These are phyloP conservation scores for Paxillus rubicundulus DNA, from an alignment of 768 basidiomycete species.

Conservation along the genomic window DNA sequence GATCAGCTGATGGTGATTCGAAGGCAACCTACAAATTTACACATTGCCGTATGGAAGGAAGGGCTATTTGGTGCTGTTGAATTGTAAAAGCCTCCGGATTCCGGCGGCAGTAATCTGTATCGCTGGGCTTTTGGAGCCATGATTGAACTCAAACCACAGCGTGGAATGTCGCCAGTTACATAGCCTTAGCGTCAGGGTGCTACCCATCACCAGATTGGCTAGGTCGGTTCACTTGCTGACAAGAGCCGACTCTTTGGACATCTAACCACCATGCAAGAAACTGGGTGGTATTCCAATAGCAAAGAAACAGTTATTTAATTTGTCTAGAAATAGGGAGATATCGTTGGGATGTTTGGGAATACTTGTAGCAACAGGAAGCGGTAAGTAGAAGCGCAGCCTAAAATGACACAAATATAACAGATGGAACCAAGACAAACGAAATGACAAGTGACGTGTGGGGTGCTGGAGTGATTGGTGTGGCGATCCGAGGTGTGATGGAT, in stretches of 20 bases:
- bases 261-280: not conserved
- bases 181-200: not conserved
- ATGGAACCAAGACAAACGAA: constrained; percentile 18
- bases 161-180: too few relatives aligned
- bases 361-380: constrained; percentile 29
- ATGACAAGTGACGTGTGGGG: constrained; percentile 19
- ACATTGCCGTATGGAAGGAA: not conserved
- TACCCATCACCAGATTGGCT: not conserved
- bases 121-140: not conserved
- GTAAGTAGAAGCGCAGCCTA: constrained; percentile 29
- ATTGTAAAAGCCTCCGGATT: constrained; percentile 22
- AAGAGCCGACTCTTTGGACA: not conserved
- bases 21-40: not conserved
- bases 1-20: not conserved
- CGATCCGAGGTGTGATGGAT: constrained; percentile 20
- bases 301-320: constrained; percentile 15
- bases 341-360: constrained; percentile 27
- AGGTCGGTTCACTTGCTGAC: not conserved
- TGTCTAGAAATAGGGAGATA: constrained; percentile 30
- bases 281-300: constrained; percentile 9
- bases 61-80: constrained; percentile 25
- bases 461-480: constrained; percentile 10
- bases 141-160: not conserved
- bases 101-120: not conserved
- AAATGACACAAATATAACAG: constrained; percentile 26